A percentile compares a stretch with the other conserved stretches of the same genome.
Conservation (phyloP, 441 rosid species). For the Adansonia gregorii region DNA sequence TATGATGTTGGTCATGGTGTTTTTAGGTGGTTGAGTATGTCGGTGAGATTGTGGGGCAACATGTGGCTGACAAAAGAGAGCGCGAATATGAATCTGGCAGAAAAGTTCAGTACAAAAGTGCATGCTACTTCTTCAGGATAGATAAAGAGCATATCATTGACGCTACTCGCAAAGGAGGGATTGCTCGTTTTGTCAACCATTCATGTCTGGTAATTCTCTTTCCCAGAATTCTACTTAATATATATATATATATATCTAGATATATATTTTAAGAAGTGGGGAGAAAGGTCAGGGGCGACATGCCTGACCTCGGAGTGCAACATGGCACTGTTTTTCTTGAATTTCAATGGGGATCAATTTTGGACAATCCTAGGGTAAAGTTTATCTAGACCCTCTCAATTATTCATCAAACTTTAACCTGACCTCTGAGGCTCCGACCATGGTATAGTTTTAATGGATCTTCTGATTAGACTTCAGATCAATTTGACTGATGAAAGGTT, state of each 20-base stretch:
- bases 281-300: not conserved
- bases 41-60: conserved; percentile 60
- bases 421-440: not conserved
- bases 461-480: not conserved
- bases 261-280: not conserved
- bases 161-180: conserved; percentile 61
- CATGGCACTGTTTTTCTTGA: not conserved
- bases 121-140: conserved; percentile 67
- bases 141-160: conserved; percentile 68
- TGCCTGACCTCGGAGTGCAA: not conserved
- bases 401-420: not conserved
- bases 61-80: conserved; percentile 61
- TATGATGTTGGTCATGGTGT: conserved; percentile 16
- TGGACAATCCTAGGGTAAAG: not conserved
- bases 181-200: conserved; percentile 70
- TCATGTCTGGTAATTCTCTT: conserved; percentile 53
- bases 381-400: not conserved
- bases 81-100: conserved; percentile 52
- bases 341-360: not conserved
- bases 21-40: conserved; percentile 64
- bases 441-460: not conserved
- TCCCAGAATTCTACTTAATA: not conserved
- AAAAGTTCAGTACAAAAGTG: conserved; percentile 61
- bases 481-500: not conserved
- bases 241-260: no score